Conservation (phyloP, 805 yeast species). For the Candida pseudoglaebosa region DNA sequence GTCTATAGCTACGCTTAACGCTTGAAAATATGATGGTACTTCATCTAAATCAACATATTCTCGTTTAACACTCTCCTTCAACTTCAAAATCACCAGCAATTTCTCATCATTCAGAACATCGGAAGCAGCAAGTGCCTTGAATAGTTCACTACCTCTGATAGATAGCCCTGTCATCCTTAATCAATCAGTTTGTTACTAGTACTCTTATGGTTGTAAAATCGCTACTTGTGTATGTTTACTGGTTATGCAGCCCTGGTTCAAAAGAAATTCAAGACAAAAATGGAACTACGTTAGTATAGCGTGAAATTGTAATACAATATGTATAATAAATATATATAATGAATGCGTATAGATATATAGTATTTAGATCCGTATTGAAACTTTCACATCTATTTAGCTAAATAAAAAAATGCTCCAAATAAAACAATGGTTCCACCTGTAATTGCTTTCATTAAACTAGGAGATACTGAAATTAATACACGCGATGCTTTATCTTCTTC, state of each 20-base stretch:
- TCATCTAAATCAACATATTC: slow-evolving; percentile 49
- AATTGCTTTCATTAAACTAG: slow-evolving; percentile 11
- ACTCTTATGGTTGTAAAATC: slow-evolving; percentile 1
- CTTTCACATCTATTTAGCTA: slow-evolving; percentile 12
- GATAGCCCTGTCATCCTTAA: no score
- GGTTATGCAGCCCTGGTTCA: slow-evolving; percentile 1
- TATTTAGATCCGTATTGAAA: no score
- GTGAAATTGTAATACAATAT: no score
- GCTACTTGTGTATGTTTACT: not conserved
- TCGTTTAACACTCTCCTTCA: slow-evolving; percentile 53
- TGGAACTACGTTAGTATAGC: no score
- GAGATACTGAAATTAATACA: slow-evolving; percentile 9
- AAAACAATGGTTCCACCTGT: slow-evolving; percentile 16
- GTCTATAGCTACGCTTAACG: slow-evolving; percentile 44
- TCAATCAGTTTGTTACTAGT: no score
- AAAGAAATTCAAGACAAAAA: not conserved
- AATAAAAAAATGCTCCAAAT: slow-evolving; percentile 19
- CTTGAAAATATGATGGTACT: slow-evolving; percentile 49
- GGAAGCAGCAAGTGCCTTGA: slow-evolving; percentile 15
- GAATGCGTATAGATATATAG: no score
- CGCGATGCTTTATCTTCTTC: slow-evolving; percentile 8
- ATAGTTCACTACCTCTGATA: slow-evolving; percentile 16
- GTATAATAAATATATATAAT: no score
- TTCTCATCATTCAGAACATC: slow-evolving; percentile 7
- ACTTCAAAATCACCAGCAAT: slow-evolving; percentile 22